phyloP scores from a whole-genome alignment of 108 stramenopile genomes.

The Discostella pseudostelligera region DNA sequence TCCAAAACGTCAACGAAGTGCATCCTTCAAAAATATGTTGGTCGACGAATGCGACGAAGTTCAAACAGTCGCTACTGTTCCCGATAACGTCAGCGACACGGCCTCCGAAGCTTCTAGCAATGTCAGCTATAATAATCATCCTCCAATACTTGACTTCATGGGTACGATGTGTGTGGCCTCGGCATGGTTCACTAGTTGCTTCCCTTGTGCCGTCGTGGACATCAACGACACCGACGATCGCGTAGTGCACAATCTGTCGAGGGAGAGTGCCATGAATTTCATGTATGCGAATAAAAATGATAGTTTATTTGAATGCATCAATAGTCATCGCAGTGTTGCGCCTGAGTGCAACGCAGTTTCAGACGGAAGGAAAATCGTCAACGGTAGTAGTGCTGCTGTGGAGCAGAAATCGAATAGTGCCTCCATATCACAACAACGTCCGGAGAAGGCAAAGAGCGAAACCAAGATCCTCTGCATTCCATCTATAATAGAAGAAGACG shows the following conservation, averaged over 20 bases:
- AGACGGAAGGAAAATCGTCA: neutral
- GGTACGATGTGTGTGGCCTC: constrained; percentile 32
- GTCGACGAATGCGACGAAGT: constrained; percentile 4
- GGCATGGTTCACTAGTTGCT: constrained; percentile 43
- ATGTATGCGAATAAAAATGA: constrained; percentile 26
- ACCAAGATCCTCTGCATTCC: neutral
- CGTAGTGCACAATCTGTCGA: constrained; percentile 23
- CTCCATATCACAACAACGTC: too few species aligned
- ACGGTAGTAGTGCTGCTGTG: too few species aligned
- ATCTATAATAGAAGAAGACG: neutral
- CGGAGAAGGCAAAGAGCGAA: too few species aligned
- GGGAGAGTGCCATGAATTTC: constrained; percentile 41
- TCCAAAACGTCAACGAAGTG: too few species aligned
- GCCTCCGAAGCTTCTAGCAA: constrained; percentile 30
- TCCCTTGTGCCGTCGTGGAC: constrained; percentile 42
- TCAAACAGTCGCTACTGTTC: neutral
- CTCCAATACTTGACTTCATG: constrained; percentile 32
- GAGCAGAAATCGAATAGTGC: too few species aligned
- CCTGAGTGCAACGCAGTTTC: neutral
- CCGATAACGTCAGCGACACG: constrained; percentile 15
- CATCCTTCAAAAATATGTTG: neutral
- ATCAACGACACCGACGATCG: constrained; percentile 29
- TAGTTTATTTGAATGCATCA: neutral
- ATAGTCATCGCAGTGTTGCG: neutral
- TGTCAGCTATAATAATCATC: constrained; percentile 20